Percentiles rank a stretch among this genome's conserved stretches.
Evolutionary conservation across 2,329 filamentous ascomycete genomes (phyloP).

Genomic region (Hirsutella minnesotensis): DNA sequence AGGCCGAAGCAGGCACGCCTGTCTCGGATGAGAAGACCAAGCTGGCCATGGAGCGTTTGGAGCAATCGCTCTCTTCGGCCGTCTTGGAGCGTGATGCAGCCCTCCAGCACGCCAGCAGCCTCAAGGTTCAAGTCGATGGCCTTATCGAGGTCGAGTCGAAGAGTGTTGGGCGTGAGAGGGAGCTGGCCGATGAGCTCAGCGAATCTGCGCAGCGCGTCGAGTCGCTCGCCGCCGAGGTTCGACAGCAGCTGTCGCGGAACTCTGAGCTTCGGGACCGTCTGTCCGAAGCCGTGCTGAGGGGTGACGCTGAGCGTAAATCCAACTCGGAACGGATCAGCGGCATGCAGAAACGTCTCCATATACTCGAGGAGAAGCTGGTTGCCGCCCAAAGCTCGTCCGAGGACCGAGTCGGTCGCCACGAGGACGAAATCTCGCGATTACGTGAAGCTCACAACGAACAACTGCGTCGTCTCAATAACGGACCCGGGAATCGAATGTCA

Average conservation of each 20-base stretch:
- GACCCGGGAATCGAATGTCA: constrained; percentile 16
- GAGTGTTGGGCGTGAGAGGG: constrained; percentile 47
- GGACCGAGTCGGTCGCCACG: constrained; percentile 69
- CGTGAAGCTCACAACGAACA: constrained; percentile 68
- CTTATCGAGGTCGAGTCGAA: constrained; percentile 44
- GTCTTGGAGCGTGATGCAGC: constrained; percentile 64
- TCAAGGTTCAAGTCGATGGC: constrained; percentile 48
- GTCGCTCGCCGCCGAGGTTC: constrained; percentile 66
- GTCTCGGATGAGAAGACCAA: constrained; percentile 45
- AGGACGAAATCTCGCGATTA: constrained; percentile 68
- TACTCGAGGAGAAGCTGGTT: constrained; percentile 74
- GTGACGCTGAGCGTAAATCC: constrained; percentile 70
- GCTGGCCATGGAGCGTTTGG: constrained; percentile 51
- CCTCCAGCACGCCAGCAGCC: constrained; percentile 49
- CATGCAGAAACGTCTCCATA: constrained; percentile 69
- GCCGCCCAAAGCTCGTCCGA: constrained; percentile 78
- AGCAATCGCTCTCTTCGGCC: constrained; percentile 56
- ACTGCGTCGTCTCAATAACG: constrained; percentile 59
- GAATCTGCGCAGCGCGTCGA: constrained; percentile 69
- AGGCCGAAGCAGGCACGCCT: constrained; percentile 24
- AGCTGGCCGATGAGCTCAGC: constrained; percentile 56
- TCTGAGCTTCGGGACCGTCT: constrained; percentile 64
- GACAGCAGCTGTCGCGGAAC: constrained; percentile 70
- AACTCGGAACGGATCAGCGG: constrained; percentile 74
- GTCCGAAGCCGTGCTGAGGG: constrained; percentile 65